Percentiles rank a stretch among this genome's conserved stretches.
Evolutionary conservation across 345 rosid genomes (phyloP).

Genomic region (Diplotaxis tenuifolia): DNA sequence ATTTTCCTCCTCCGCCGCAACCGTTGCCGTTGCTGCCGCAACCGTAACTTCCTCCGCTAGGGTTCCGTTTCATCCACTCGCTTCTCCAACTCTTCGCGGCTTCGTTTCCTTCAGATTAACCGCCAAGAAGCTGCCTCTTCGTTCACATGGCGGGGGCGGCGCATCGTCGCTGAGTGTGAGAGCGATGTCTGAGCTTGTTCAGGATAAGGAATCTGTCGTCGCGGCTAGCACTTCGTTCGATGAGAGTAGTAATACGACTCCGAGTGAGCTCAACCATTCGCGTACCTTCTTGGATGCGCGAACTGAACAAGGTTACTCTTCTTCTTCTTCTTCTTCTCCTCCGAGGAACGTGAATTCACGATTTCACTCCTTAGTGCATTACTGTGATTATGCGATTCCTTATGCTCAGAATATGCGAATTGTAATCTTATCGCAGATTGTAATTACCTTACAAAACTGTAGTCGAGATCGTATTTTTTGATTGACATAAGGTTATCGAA

Average conservation of each 20-base stretch:
- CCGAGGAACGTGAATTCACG: too few relatives aligned
- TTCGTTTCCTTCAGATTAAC: constrained; percentile 33
- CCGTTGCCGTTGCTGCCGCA: constrained; percentile 38
- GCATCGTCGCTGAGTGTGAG: constrained; percentile 33
- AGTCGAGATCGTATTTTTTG: constrained; percentile 11
- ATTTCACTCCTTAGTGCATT: too few relatives aligned
- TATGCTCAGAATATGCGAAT: neutral
- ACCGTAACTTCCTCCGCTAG: constrained; percentile 36
- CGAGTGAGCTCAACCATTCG: constrained; percentile 41
- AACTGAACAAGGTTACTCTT: constrained; percentile 61
- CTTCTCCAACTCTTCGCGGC: constrained; percentile 28
- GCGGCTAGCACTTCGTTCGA: constrained; percentile 31
- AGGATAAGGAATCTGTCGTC: constrained; percentile 50
- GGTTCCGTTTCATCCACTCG: constrained; percentile 36
- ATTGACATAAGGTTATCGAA: constrained; percentile 20
- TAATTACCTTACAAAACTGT: neutral
- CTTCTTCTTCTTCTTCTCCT: too few relatives aligned
- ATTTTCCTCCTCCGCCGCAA: constrained; percentile 42
- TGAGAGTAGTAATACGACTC: constrained; percentile 22
- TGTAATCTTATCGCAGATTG: neutral
- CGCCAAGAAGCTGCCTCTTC: constrained; percentile 32
- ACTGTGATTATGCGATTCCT: neutral
- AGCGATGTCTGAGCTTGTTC: constrained; percentile 68
- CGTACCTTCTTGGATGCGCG: constrained; percentile 72
- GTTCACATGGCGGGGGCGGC: constrained; percentile 33